Conservation (phyloP, 768 basidiomycete species). For the Phaeotremella skinneri region DNA sequence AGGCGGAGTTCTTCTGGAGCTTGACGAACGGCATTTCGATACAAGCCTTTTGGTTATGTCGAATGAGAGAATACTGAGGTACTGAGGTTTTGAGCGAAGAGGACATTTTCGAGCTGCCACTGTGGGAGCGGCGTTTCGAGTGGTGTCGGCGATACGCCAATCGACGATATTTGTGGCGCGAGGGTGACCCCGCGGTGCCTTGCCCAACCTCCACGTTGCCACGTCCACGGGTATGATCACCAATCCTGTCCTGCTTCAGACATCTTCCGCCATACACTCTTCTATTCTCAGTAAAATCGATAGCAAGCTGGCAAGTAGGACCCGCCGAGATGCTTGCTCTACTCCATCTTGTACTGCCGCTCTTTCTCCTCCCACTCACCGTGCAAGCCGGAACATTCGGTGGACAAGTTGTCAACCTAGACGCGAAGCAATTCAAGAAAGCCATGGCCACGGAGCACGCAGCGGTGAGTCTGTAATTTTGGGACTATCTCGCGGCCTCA, state of each 20-base stretch:
- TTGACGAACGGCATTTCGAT: slow-evolving; percentile 84
- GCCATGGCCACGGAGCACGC: slow-evolving; percentile 45
- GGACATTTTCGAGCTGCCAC: background rate
- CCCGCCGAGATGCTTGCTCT: background rate
- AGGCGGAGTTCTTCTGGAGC: slow-evolving; percentile 90
- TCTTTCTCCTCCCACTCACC: slow-evolving; percentile 11
- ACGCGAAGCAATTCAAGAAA: slow-evolving; percentile 42
- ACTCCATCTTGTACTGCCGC: background rate
- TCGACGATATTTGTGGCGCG: background rate
- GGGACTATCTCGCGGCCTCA: background rate
- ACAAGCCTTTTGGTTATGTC: slow-evolving; percentile 24
- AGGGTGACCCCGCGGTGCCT: background rate
- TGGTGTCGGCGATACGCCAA: background rate
- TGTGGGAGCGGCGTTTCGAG: background rate
- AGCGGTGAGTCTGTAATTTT: slow-evolving; percentile 24
- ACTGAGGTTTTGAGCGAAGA: background rate
- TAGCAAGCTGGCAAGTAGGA: background rate
- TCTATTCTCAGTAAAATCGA: too few species aligned
- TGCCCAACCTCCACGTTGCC: background rate
- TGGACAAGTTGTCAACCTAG: slow-evolving; percentile 42
- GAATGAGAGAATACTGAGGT: slow-evolving; percentile 4
- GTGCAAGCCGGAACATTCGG: slow-evolving; percentile 41
- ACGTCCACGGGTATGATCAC: too few species aligned
- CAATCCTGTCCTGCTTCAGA: background rate
- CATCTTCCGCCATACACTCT: background rate